These are phyloP conservation scores for Stachybotrys chartarum DNA, from an alignment of 2,329 filamentous ascomycete species.

Conservation along the genomic window DNA sequence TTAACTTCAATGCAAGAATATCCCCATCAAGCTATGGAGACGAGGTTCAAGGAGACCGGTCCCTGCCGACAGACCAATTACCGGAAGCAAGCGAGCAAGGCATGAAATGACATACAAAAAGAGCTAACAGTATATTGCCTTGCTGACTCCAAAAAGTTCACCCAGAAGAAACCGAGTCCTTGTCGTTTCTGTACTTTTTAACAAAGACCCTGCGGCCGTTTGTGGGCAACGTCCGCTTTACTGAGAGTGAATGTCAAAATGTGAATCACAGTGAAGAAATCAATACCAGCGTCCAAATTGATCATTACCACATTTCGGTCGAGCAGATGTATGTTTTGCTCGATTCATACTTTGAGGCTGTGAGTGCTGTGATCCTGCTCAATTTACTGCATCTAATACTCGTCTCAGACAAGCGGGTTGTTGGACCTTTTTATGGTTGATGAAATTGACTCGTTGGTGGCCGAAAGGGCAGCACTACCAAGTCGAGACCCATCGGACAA, in stretches of 20 bases:
- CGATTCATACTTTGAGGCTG: constrained; percentile 6
- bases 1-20: not conserved
- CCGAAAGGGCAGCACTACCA: not conserved
- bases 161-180: not conserved
- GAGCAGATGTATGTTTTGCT: constrained; percentile 3
- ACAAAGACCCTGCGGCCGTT: constrained; percentile 7
- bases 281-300: not conserved
- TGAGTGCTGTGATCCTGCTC: not conserved
- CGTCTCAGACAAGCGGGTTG: constrained; percentile 4
- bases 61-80: not conserved
- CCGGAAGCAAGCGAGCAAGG: not conserved
- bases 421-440: constrained; percentile 6
- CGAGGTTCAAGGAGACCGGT: not conserved
- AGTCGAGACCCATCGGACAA: not conserved
- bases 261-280: not conserved
- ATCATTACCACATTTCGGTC: constrained; percentile 1
- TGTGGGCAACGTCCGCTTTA: constrained; percentile 7
- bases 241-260: constrained; percentile 5
- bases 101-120: not conserved
- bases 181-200: constrained; percentile 7
- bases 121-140: not conserved
- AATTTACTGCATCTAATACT: constrained; percentile 1
- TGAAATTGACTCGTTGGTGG: constrained; percentile 2
- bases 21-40: constrained; percentile 2
- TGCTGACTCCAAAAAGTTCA: not conserved